phyloP scores from a whole-genome alignment of 2,329 filamentous ascomycete species.

The Aureobasidium uvarum region DNA sequence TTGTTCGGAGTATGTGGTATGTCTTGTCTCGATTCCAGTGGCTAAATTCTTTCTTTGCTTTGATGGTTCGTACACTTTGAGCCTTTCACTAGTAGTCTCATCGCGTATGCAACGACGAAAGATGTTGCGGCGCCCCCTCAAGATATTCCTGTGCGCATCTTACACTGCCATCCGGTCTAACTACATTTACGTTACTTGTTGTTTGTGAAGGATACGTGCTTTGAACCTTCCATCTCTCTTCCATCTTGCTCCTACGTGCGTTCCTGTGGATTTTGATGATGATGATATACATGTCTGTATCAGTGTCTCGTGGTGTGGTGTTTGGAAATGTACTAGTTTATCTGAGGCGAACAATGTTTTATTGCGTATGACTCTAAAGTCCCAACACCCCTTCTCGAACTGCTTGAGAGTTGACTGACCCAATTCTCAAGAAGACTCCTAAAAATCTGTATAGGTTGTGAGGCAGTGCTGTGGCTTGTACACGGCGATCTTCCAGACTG shows the following conservation, averaged over 20 bases:
- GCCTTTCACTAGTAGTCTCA: background rate
- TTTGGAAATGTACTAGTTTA: background rate
- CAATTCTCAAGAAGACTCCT: background rate
- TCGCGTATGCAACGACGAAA: background rate
- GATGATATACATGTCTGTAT: background rate
- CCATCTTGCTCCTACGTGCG: background rate
- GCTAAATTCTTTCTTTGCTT: background rate
- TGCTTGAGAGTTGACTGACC: too few species aligned
- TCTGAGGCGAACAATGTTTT: background rate
- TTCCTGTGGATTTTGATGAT: background rate
- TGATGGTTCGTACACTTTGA: background rate
- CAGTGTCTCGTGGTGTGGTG: background rate
- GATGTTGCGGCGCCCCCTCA: background rate
- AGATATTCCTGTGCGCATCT: background rate
- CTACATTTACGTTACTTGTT: too few species aligned
- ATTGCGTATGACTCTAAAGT: too few species aligned
- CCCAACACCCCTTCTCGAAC: too few species aligned
- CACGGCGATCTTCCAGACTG: background rate
- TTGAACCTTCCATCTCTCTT: rapidly evolving
- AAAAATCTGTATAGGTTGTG: background rate
- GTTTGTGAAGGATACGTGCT: background rate
- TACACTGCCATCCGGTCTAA: background rate
- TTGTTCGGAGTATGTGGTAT: background rate
- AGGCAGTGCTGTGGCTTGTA: background rate
- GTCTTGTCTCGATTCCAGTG: background rate